These are phyloP conservation scores for Leishmania gerbilli DNA, from an alignment of 208 protist genomes.

Conservation along the genomic window DNA sequence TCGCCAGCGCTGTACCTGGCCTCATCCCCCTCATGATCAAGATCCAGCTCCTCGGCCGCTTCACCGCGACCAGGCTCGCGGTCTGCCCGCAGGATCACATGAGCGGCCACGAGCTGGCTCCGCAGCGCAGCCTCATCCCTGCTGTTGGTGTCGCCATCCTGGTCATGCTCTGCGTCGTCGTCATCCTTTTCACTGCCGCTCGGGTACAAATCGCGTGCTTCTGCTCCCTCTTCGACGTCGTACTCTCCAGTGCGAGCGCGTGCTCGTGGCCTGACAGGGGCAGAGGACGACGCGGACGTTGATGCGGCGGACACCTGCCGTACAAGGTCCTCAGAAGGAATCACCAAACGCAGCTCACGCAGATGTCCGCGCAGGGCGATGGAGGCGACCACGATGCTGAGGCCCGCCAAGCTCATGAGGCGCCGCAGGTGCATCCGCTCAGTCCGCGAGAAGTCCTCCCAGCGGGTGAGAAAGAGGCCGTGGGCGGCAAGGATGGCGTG, in stretches of 20 bases:
- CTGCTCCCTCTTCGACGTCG: not conserved
- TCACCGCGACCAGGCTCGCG: not conserved
- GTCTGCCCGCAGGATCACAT: constrained; percentile 6
- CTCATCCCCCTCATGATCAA: constrained; percentile 6
- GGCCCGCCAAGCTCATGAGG: constrained; percentile 43
- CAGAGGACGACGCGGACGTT: not conserved
- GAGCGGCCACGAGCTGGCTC: not conserved
- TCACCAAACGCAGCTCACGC: constrained; percentile 45
- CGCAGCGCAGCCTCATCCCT: not conserved
- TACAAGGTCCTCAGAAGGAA: constrained; percentile 41
- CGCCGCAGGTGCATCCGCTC: constrained; percentile 31
- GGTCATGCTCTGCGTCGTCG: not conserved
- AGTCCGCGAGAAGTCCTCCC: constrained; percentile 17
- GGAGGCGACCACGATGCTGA: constrained; percentile 48
- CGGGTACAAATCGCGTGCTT: not conserved
- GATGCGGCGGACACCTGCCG: not conserved
- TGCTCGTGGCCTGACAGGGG: not conserved
- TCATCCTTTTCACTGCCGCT: not conserved
- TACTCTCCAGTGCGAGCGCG: not conserved
- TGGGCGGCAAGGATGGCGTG: constrained; percentile 65
- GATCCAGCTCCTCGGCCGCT: constrained; percentile 2
- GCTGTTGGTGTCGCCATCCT: not conserved
- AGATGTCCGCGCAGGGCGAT: constrained; percentile 30
- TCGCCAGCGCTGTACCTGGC: constrained; percentile 4
- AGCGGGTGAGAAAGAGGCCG: constrained; percentile 19